Evolutionary conservation across 2,329 filamentous ascomycete genomes (phyloP), one percentile per base, ranked within the genome.

Genomic region (Sporothrix brasiliensis): DNA sequence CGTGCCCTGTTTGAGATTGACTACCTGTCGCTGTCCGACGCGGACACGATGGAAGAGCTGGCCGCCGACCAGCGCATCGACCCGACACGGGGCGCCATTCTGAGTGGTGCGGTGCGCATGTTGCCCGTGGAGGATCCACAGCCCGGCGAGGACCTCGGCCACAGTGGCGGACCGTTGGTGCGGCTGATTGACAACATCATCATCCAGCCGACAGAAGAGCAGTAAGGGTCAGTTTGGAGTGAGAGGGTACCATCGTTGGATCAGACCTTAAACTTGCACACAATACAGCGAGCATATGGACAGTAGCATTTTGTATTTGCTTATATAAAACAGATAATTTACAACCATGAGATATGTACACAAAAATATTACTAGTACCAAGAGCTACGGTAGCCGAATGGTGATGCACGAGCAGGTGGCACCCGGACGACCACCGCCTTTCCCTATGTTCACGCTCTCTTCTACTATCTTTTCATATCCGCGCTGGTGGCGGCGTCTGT

Each of bases 151-250:
- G 89, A 93, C 74, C 79, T 94, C 34, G 93, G 93, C 3, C 88
- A 88, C 72, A 85, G 87, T 69, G 89, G 88, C 3, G 90, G 90
- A 1, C 92, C 92, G 19, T 79, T 89, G 0, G 95, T 99, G 63
- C 86, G 95, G 73, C 82, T 99, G 79, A 97, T 99, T 78, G 95
- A 99, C 78, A 99, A 99, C 77, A 89, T 98, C 74, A 90, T 97
- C 69, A 78, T 94, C 47, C 81, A 84, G 75, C 83, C 86, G 16
- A n/a, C 10, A 16, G 9, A 47, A 27, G 19, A 16, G 10, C 14
- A 47, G 34, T 19, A 19, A 53, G 49, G 9, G 34, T 19, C 1
- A 16, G 6, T 5, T 27, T 21, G 24, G 56, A n/a, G 30, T 27
- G 3, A 44, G 21, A 56, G n/a, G 52, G 30, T 49, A 30, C 52